Percentiles rank a stretch among this genome's conserved stretches.
These are phyloP conservation scores for Borovskyia barvae DNA, from an alignment of 208 protist genomes.

Conservation along the genomic window DNA sequence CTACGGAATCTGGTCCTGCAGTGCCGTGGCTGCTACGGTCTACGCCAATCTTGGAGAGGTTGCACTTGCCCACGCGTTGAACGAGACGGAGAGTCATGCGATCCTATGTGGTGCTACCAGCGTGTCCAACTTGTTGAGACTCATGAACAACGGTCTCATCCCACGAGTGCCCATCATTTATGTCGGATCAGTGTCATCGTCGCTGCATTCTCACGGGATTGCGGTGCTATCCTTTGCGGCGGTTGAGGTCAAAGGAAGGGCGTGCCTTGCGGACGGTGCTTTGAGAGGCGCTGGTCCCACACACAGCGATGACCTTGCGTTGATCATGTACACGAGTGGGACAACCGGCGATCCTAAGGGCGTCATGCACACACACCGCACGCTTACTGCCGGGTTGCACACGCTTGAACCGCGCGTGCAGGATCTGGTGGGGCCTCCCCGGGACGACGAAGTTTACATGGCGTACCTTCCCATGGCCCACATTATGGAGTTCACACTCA, in stretches of 20 bases:
- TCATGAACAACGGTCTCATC: conserved; percentile 43
- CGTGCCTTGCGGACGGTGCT: background rate
- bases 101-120: conserved; percentile 64
- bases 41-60: conserved; percentile 87
- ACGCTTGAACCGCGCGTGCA: conserved; percentile 37
- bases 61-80: conserved; percentile 58
- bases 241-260: conserved; percentile 43
- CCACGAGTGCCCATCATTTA: conserved; percentile 55
- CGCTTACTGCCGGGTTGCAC: conserved; percentile 42
- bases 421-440: conserved; percentile 12
- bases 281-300: conserved; percentile 39
- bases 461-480: conserved; percentile 92
- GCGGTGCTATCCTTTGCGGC: conserved; percentile 49
- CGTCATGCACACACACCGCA: conserved; percentile 83
- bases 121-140: conserved; percentile 42
- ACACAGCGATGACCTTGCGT: conserved; percentile 35
- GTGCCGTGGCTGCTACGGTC: conserved; percentile 65
- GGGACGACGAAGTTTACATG: conserved; percentile 58
- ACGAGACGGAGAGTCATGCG: conserved; percentile 55
- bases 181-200: conserved; percentile 36
- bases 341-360: conserved; percentile 92
- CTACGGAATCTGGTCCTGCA: conserved; percentile 73
- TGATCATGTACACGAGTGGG: conserved; percentile 79
- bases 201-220: conserved; percentile 11
- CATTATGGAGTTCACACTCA: conserved; percentile 88